Base-by-base conservation (phyloP, 2,329 filamentous ascomycete species). In the Pyricularia sp. region DNA sequence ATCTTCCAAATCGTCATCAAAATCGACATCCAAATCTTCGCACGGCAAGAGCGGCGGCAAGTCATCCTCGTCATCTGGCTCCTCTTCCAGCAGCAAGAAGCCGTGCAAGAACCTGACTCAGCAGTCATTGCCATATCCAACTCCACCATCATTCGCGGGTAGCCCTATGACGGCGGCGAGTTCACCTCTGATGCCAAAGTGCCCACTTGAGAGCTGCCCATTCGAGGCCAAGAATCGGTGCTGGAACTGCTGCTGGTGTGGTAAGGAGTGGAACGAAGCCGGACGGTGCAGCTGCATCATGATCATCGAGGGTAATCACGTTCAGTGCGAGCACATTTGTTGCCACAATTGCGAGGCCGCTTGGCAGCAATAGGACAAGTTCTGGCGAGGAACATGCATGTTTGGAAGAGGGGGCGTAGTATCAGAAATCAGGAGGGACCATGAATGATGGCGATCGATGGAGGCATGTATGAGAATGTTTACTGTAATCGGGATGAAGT, bases 181-280 rank as follows among this genome's bases (percentile, higher is more conserved):
- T 20, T 77, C 75, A 26, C 72, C 74, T 30, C 74, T 78, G 68
- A 73, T 73, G 26, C 79, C 80, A 65, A 79, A 80, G 70, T 85
- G 83, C 71, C 81, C 82, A 64, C 74, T 85, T 69, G 71, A 79
- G 9, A 77, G 78, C 66, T 86, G 84, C 68, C 83, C 84, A 9
- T 86, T 83, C 72, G 82, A 84, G 75, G 76, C 77, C 65, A 80
- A 81, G 69, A 81, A 82, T 69, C 78, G 84, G 36, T 79, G 75
- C 71, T 86, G 84, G 84, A 84, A 84, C 75, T 86, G 84, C 75
- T 86, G 84, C 75, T 85, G 83, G 83, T 86, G 84, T 69, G 84
- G 84, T 31, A 85, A 85, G 72, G 77, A 78, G n/a, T 81, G 81
- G 78, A 86, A 86, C 72, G 78, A 79, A 64, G 76, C 77, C 30